Percentiles rank a stretch among this genome's conserved stretches.
These are phyloP conservation scores for Scheffersomyces amazonensis DNA, from an alignment of 805 yeast genomes.

Conservation along the genomic window DNA sequence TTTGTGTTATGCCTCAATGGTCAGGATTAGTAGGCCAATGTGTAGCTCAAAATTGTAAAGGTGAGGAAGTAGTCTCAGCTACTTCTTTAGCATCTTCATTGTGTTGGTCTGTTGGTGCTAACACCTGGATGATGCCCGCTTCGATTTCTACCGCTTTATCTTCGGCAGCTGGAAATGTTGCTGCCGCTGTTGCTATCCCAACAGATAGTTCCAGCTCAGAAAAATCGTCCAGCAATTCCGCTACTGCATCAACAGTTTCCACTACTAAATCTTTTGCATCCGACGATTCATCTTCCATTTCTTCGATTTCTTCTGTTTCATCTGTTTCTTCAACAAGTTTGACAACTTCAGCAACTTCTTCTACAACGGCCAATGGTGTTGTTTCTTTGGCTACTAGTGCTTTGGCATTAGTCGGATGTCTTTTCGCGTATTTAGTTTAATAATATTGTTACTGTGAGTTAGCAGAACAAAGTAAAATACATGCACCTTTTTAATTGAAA, in stretches of 20 bases:
- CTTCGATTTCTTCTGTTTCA: constrained; percentile 4
- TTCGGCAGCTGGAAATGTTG: constrained; percentile 10
- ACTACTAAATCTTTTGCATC: constrained; percentile 2
- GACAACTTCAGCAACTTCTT: constrained; percentile 1
- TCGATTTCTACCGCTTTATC: constrained; percentile 14
- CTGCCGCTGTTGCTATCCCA: constrained; percentile 9
- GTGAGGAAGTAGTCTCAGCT: constrained; percentile 32
- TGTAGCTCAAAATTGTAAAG: constrained; percentile 34
- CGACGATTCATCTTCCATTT: constrained; percentile 2
- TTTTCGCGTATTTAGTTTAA: neutral
- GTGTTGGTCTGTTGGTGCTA: constrained; percentile 40
- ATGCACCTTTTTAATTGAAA: neutral
- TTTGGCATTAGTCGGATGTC: neutral
- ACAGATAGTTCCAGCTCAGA: constrained; percentile 5
- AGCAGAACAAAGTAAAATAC: neutral
- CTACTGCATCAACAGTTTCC: constrained; percentile 7
- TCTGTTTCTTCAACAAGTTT: constrained; percentile 1
- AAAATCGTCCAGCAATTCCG: constrained; percentile 5
- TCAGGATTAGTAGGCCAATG: constrained; percentile 40
- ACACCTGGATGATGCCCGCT: constrained; percentile 41
- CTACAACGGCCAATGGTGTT: neutral
- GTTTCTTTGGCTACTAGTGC: neutral
- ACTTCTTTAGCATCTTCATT: constrained; percentile 41
- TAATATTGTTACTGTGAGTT: neutral
- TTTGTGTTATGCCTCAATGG: constrained; percentile 47